Evolutionary conservation across 2,329 filamentous ascomycete species (phyloP).

Genomic region (Apiospora rasikravindrae): DNA sequence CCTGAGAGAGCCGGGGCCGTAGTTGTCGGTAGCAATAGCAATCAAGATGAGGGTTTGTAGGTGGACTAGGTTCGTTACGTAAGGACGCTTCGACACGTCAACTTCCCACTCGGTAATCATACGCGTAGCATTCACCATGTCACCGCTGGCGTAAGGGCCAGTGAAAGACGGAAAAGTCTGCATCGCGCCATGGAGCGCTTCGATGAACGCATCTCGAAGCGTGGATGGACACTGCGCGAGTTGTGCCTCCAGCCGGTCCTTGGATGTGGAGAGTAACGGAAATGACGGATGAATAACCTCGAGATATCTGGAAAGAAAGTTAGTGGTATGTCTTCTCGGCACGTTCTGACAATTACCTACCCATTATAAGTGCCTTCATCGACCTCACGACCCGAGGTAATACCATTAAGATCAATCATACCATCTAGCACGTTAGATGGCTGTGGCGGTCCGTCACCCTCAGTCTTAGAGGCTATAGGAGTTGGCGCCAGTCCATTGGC

Average conservation of each 20-base stretch:
- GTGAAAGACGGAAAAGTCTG: slow-evolving; percentile 52
- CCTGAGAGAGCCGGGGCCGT: slow-evolving; percentile 48
- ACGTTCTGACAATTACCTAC: slow-evolving; percentile 40
- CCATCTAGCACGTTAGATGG: slow-evolving; percentile 39
- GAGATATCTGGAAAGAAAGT: slow-evolving; percentile 57
- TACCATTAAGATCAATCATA: slow-evolving; percentile 37
- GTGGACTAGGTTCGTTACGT: slow-evolving; percentile 59
- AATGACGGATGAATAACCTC: slow-evolving; percentile 69
- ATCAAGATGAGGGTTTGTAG: slow-evolving; percentile 71
- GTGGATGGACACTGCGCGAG: slow-evolving; percentile 60
- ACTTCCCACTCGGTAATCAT: slow-evolving; percentile 60
- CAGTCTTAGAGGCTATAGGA: slow-evolving; percentile 45
- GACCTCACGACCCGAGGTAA: slow-evolving; percentile 38
- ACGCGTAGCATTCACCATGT: slow-evolving; percentile 51
- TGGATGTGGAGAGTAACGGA: slow-evolving; percentile 66
- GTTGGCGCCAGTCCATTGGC: slow-evolving; percentile 53
- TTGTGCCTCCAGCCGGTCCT: slow-evolving; percentile 59
- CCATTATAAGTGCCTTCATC: slow-evolving; percentile 53
- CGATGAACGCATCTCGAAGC: slow-evolving; percentile 68
- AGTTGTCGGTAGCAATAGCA: slow-evolving; percentile 68
- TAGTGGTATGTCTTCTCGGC: not conserved
- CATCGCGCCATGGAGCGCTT: slow-evolving; percentile 65
- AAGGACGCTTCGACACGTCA: slow-evolving; percentile 43
- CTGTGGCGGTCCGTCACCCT: slow-evolving; percentile 40
- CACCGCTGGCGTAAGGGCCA: slow-evolving; percentile 45